These are phyloP conservation scores for Annulohypoxylon bovei DNA, from an alignment of 495 filamentous ascomycete genomes.

Conservation along the genomic window DNA sequence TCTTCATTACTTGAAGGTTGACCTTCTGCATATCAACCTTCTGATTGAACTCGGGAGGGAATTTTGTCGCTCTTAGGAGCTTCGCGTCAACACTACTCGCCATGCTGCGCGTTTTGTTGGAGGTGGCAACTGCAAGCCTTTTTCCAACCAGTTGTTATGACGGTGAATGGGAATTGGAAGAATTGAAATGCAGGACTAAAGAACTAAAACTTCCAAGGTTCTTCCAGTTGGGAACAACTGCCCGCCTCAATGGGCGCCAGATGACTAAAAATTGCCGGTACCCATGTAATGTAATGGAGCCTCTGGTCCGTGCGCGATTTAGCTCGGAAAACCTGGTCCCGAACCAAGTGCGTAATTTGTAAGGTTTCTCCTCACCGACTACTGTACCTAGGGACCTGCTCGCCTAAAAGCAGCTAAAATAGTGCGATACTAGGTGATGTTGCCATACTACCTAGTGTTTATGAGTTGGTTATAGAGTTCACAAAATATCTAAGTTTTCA, in stretches of 20 bases:
- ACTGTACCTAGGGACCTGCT: background rate
- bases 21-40: slow-evolving; percentile 99
- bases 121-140: background rate
- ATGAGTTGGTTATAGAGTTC: background rate
- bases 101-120: slow-evolving; percentile 56
- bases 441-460: too few relatives aligned
- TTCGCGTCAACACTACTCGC: slow-evolving; percentile 83
- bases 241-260: slow-evolving; percentile 1
- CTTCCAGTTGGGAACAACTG: slow-evolving; percentile 17
- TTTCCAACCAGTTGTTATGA: background rate
- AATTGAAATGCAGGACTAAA: slow-evolving; percentile 13
- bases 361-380: slow-evolving; percentile 1
- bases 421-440: too few relatives aligned
- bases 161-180: slow-evolving; percentile 25
- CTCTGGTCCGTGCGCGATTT: background rate
- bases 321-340: background rate
- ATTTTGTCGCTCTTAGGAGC: slow-evolving; percentile 88
- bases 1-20: slow-evolving; percentile 97
- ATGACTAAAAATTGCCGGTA: slow-evolving; percentile 17
- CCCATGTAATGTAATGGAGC: background rate
- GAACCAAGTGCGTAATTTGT: background rate
- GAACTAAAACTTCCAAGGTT: too few relatives aligned
- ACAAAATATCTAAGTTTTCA: background rate
- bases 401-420: background rate
- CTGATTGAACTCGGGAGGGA: slow-evolving; percentile 89